Conservation (phyloP, 306 rosid species). For the Vachellia collinsii region DNA sequence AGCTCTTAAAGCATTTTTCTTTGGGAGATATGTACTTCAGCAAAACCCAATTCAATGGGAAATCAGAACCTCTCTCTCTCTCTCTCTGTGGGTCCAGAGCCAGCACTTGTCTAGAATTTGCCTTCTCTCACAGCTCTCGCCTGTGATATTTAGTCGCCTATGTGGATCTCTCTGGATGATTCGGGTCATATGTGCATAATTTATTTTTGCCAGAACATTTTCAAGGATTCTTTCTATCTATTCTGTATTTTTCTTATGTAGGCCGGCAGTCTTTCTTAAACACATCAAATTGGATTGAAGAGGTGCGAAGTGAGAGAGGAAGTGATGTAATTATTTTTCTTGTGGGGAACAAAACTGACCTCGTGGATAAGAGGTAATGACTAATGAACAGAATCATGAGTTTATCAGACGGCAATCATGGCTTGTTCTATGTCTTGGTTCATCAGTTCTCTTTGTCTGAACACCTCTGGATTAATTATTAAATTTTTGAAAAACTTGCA, state of each 20-base stretch:
- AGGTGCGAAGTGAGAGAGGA: slow-evolving; percentile 77
- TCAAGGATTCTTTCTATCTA: slow-evolving; percentile 30
- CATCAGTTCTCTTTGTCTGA: background rate
- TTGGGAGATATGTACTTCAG: background rate
- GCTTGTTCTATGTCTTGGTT: background rate
- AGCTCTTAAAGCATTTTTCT: background rate
- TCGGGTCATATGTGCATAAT: background rate
- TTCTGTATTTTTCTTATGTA: slow-evolving; percentile 33
- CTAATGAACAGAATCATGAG: background rate
- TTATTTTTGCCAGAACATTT: slow-evolving; percentile 13
- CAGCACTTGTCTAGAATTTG: background rate
- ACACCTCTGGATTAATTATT: background rate
- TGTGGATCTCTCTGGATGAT: slow-evolving; percentile 30
- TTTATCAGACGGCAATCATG: background rate
- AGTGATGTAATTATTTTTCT: slow-evolving; percentile 76
- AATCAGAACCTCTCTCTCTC: background rate
- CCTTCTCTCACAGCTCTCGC: slow-evolving; percentile 15
- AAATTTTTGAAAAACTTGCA: background rate
- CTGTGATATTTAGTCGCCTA: slow-evolving; percentile 12
- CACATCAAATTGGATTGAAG: slow-evolving; percentile 80
- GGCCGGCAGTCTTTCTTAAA: slow-evolving; percentile 71
- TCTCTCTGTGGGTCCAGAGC: background rate
- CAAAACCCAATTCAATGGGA: background rate
- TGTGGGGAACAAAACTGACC: slow-evolving; percentile 80
- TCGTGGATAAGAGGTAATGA: slow-evolving; percentile 76